phyloP scores from a whole-genome alignment of 176 grass and related monocot genomes.

The Dendrocalamus sinicus region DNA sequence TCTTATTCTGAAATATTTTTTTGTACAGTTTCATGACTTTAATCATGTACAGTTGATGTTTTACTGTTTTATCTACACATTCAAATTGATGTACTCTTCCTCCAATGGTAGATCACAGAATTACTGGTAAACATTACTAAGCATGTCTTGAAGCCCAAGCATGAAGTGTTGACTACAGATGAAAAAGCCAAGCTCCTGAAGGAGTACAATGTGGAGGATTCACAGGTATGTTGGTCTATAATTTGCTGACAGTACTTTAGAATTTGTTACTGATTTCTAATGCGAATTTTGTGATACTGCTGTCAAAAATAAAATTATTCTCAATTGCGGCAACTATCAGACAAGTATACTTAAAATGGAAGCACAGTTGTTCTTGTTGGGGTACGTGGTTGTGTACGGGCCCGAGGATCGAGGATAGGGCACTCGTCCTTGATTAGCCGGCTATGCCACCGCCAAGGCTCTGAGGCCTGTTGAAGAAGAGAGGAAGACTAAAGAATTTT shows the following conservation, averaged over 20 bases:
- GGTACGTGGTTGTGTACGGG: too few relatives aligned
- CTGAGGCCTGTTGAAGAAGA: too few relatives aligned
- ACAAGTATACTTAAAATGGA: background rate
- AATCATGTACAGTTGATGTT: background rate
- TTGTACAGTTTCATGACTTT: background rate
- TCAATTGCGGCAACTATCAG: background rate
- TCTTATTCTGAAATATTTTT: conserved; percentile 7
- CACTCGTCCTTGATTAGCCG: too few relatives aligned
- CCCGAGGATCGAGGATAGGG: too few relatives aligned
- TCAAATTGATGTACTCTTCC: conserved; percentile 28
- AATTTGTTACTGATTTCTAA: conserved; percentile 17
- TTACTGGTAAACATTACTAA: conserved; percentile 88
- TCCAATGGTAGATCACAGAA: conserved; percentile 66
- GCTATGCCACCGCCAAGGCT: too few relatives aligned
- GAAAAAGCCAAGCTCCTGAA: conserved; percentile 71
- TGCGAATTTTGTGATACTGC: background rate
- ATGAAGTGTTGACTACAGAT: conserved; percentile 64
- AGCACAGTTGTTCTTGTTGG: background rate
- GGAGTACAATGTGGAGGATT: conserved; percentile 64
- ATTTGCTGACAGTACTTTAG: conserved; percentile 14
- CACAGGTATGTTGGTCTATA: conserved; percentile 64
- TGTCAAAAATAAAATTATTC: background rate
- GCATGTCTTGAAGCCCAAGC: conserved; percentile 80
- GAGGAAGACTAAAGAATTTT: too few relatives aligned
- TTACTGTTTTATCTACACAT: conserved; percentile 25